Evolutionary conservation across 2,329 filamentous ascomycete species (phyloP).

Genomic region (Hypoxylon sp.): DNA sequence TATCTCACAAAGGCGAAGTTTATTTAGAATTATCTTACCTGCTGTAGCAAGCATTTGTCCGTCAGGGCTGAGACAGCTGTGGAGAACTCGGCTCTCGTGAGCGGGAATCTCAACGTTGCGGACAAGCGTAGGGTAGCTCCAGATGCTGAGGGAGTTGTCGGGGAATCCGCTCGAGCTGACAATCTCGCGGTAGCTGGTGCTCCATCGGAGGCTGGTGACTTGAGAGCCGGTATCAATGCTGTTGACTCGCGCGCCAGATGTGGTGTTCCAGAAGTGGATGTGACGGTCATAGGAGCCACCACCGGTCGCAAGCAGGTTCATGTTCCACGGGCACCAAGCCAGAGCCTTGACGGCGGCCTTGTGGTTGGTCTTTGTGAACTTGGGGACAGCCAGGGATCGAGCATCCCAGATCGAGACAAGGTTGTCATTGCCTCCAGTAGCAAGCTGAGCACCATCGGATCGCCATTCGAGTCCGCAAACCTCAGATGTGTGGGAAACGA

Average conservation of each 20-base stretch:
- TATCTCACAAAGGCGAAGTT: background rate
- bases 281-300: conserved; percentile 97
- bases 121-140: conserved; percentile 97
- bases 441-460: conserved; percentile 94
- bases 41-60: conserved; percentile 98
- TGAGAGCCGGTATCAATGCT: conserved; percentile 99
- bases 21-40: conserved; percentile 63
- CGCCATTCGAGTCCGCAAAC: conserved; percentile 99
- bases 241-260: conserved; percentile 96
- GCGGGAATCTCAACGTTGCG: conserved; percentile 98
- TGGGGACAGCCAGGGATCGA: conserved; percentile 90
- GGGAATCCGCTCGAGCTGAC: conserved; percentile 98
- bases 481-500: conserved; percentile 96
- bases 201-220: conserved; percentile 96
- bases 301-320: conserved; percentile 95
- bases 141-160: conserved; percentile 99
- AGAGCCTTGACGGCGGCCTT: conserved; percentile 98
- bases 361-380: conserved; percentile 99
- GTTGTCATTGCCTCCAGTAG: conserved; percentile 98
- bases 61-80: conserved; percentile 96
- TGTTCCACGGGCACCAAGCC: conserved; percentile 99
- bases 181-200: conserved; percentile 96
- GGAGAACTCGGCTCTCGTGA: conserved; percentile 95
- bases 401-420: conserved; percentile 99
- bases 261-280: conserved; percentile 99